Evolutionary conservation across 2,329 filamentous ascomycete species (phyloP), one percentile per base, ranked within the genome.

Genomic region (Penicillium fuscoglaucum): DNA sequence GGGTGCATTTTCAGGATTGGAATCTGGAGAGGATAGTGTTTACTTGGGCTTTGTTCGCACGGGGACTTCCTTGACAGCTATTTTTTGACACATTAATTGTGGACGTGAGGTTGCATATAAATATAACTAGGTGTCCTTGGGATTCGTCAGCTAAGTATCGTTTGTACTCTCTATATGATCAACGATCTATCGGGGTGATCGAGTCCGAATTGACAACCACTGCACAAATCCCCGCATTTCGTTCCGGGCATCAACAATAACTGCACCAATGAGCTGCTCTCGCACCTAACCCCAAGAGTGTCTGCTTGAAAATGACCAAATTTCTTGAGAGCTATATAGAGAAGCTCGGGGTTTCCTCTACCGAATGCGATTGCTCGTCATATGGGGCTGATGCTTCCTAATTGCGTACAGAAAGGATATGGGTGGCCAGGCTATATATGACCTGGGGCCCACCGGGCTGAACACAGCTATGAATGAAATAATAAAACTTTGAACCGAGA

Each of bases 241-340:
- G 21, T 19, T 47, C 61, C 57, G 52, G 60, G 26, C 29, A 40
- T 56, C 21, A 55, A 65, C 53, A 66, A 67, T 66, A 67, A 65
- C 61, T 67, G 67, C 68, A 71, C 68, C 67, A 71, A 71, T 71
- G 55, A 59, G 49, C 41, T 55, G 50, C 40, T 33, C 28, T 13
- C 50, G 24, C 37, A 12, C 13, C 28, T 6, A 24, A 39, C 13
- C 15, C 58, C 52, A 21, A 31, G 40, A 39, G 8, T 52, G 26
- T 39, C 41, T 31, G 13, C 12, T 46, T 29, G 19, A 7, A 15
- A 51, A 19, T 24, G 33, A 12, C 37, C 26, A 15, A 50, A 24
- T 21, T 28, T 10, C 3, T 12, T 21, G 21, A 15, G 13, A 41
- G 28, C 12, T 10, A 43, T 3, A 40, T 6, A 50, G 19, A n/a